Conservation (phyloP, 495 filamentous ascomycete genomes). For the Amorphotheca resinae region DNA sequence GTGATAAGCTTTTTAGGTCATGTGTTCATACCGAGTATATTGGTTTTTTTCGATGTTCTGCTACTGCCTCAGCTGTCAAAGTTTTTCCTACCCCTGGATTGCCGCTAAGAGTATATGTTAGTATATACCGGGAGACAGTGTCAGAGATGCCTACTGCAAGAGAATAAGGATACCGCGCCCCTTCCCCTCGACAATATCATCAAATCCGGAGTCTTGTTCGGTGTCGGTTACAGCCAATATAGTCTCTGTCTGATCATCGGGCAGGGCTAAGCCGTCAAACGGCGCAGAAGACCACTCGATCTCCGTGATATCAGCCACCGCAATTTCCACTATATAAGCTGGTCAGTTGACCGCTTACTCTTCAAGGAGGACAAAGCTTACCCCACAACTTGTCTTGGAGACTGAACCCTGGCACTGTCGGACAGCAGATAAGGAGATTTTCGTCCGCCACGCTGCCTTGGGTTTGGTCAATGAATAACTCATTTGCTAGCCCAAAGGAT, state of each 20-base stretch:
- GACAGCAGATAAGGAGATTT: slow-evolving; percentile 9
- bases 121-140: neutral
- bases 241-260: slow-evolving; percentile 15
- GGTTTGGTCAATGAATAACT: slow-evolving; percentile 1
- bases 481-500: neutral
- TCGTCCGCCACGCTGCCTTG: slow-evolving; percentile 4
- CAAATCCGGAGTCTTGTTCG: neutral
- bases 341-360: neutral
- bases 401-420: slow-evolving; percentile 11
- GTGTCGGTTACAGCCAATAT: slow-evolving; percentile 18
- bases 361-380: neutral
- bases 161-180: slow-evolving; percentile 7
- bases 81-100: slow-evolving; percentile 5
- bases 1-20: slow-evolving; percentile 1
- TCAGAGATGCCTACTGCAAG: slow-evolving; percentile 2
- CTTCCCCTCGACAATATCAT: slow-evolving; percentile 7
- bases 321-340: slow-evolving; percentile 19
- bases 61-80: slow-evolving; percentile 6
- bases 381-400: slow-evolving; percentile 7
- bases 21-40: slow-evolving; percentile 7
- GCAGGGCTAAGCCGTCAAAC: slow-evolving; percentile 19
- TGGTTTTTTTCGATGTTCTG: slow-evolving; percentile 2
- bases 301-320: slow-evolving; percentile 20
- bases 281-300: slow-evolving; percentile 16
- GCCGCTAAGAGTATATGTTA: slow-evolving; percentile 8